Evolutionary conservation across 2,329 filamentous ascomycete species (phyloP), one percentile per base, ranked within the genome.

Genomic region (Fusarium hainanense): DNA sequence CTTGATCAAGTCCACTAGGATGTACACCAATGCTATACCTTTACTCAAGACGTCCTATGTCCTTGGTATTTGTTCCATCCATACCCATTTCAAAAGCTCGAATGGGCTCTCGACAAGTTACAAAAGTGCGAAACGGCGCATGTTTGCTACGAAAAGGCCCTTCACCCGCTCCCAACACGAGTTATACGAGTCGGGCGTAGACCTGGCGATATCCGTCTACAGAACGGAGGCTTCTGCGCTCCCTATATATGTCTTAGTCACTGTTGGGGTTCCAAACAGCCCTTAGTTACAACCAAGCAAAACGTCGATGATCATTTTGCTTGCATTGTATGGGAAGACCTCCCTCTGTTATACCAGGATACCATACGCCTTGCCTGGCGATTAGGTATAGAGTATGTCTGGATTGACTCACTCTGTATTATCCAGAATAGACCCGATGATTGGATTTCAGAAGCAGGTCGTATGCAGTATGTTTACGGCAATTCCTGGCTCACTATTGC

Each of bases 281-380:
- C 32, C 1, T 6, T 37, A 0, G 11, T 2, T 3, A 37, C 32
- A 0, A 37, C 0, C 16, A 11, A 37, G 4, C 5, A 0, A n/a
- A 37, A 37, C 3, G 1, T 37, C 3, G 9, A 18, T 6, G 9
- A 11, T 1, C 32, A 11, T n/a, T n/a, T 6, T 1, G 16, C 0
- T 4, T 11, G 9, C 32, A 18, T 37, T 4, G 16, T 6, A n/a
- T 37, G 32, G 32, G 5, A 18, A 4, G 9, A 18, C 1, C 1
- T 37, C 0, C 32, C 32, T 0, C 9, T 11, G 9, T 6, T 37
- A 11, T 37, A 37, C 16, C 32, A 37, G 1, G 32, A 37, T 6
- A 37, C 5, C 9, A 6, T 37, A 1, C 32, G 32, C 0, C 9
- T 37, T 6, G 32, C 32, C 4, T n/a, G 32, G 32, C 5, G 0